Conservation (phyloP, 2,329 filamentous ascomycete genomes). For the Aspergillus tanneri region DNA sequence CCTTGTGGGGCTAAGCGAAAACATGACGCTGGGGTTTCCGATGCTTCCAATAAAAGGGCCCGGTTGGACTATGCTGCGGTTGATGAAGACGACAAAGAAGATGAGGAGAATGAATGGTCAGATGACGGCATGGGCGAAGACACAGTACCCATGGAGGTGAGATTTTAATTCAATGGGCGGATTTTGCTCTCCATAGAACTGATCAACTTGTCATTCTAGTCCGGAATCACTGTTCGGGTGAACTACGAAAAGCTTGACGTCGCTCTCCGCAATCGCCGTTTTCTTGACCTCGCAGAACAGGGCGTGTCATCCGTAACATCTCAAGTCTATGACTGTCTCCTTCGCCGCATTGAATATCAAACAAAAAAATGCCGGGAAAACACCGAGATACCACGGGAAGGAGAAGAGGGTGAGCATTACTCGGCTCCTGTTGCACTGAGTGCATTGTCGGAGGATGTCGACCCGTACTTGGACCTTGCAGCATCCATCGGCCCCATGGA, state of each 20-base stretch:
- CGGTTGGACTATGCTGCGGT: conserved; percentile 28
- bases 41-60: conserved; percentile 20
- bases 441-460: conserved; percentile 38
- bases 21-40: conserved; percentile 21
- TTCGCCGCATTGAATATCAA: conserved; percentile 69
- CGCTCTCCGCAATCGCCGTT: conserved; percentile 73
- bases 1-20: conserved; percentile 38
- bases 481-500: conserved; percentile 37
- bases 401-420: conserved; percentile 43
- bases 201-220: conserved; percentile 48
- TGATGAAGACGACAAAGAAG: conserved; percentile 29
- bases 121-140: conserved; percentile 38
- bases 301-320: conserved; percentile 71
- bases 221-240: conserved; percentile 70
- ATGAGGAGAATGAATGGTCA: conserved; percentile 39
- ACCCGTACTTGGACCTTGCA: conserved; percentile 39
- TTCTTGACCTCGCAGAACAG: conserved; percentile 70
- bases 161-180: conserved; percentile 1
- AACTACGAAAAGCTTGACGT: conserved; percentile 85
- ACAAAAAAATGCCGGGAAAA: conserved; percentile 62
- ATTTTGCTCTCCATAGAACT: conserved; percentile 8
- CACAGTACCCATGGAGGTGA: conserved; percentile 40
- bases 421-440: conserved; percentile 37
- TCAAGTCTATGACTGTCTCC: conserved; percentile 71
- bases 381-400: conserved; percentile 40